Evolutionary conservation across 2,329 filamentous ascomycete species (phyloP).

Genomic region (Colletotrichum orchidophilum): DNA sequence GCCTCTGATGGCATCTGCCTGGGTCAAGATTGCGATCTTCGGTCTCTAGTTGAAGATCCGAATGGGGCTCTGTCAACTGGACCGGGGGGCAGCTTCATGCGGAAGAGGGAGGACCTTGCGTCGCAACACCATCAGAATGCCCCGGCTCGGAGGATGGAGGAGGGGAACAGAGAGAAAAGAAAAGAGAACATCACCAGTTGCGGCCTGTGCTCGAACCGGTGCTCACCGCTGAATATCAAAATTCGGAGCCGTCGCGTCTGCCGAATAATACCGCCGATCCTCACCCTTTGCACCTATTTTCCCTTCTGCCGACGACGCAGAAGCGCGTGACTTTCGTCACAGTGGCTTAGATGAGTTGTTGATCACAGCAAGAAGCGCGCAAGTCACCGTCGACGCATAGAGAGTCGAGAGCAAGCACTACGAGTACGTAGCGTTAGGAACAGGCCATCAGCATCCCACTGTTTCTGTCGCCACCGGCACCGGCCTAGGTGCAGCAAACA

Average conservation of each 20-base stretch:
- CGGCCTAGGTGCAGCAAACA: conserved; percentile 6
- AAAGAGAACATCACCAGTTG: conserved; percentile 1
- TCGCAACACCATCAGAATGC: conserved; percentile 4
- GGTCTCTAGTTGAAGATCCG: conserved; percentile 29
- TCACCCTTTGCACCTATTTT: neutral
- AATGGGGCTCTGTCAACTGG: conserved; percentile 24
- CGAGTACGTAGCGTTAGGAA: neutral
- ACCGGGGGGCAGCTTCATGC: conserved; percentile 19
- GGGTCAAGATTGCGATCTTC: conserved; percentile 31
- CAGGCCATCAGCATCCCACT: neutral
- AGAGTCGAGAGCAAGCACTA: neutral
- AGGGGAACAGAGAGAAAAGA: neutral
- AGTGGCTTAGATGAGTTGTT: neutral
- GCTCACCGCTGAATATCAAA: conserved; percentile 21
- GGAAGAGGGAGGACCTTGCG: conserved; percentile 17
- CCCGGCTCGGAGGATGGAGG: neutral
- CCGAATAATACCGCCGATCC: conserved; percentile 5
- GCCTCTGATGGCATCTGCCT: conserved; percentile 28
- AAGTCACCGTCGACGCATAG: neutral
- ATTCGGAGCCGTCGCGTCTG: conserved; percentile 4
- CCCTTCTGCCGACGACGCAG: neutral
- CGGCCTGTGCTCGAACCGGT: conserved; percentile 10
- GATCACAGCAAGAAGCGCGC: neutral
- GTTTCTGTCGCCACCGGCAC: conserved; percentile 1
- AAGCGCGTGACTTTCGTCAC: too few species aligned